A percentile compares a stretch with the other conserved stretches of the same genome.
phyloP scores from a whole-genome alignment of 352 stramenopile genomes.

The Phytophthora sp. region DNA sequence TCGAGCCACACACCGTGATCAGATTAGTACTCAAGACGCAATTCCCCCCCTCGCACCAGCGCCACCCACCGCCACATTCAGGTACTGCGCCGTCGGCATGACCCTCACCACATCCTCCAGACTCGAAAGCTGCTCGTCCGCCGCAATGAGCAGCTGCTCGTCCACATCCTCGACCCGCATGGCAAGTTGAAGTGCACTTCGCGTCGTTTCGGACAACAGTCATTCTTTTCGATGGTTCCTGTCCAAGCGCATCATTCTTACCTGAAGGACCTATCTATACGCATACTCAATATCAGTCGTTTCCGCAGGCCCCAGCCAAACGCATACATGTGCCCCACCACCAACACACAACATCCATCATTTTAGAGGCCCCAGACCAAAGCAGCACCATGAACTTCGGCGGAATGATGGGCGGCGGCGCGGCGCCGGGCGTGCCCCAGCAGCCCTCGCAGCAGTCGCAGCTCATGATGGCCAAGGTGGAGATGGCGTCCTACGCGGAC shows the following conservation, averaged over 20 bases:
- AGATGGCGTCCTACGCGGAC: constrained; percentile 92
- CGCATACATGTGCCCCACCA: neutral
- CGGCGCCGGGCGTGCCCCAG: constrained; percentile 42
- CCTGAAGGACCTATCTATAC: no score
- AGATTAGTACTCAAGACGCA: no score
- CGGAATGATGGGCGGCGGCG: constrained; percentile 68
- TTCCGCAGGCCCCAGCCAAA: constrained; percentile 2
- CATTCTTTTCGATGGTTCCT: neutral
- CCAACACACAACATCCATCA: neutral
- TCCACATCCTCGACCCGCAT: constrained; percentile 55
- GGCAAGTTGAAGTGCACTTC: constrained; percentile 14
- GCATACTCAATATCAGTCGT: no score
- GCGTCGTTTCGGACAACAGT: neutral
- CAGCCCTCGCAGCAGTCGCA: constrained; percentile 76
- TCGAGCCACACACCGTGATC: no score
- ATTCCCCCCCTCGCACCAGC: neutral
- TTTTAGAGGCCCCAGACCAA: neutral
- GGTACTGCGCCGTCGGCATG: constrained; percentile 41
- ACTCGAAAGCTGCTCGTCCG: constrained; percentile 56
- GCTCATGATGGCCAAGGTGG: constrained; percentile 90
- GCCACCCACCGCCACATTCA: constrained; percentile 60
- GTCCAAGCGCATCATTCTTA: constrained; percentile 1
- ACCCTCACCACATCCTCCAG: constrained; percentile 24
- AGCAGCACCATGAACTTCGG: constrained; percentile 76
- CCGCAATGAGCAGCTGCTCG: constrained; percentile 53